A percentile compares a stretch with the other conserved stretches of the same genome.
Conservation (phyloP, 331 rosid genomes). For the Arachis monticola region DNA sequence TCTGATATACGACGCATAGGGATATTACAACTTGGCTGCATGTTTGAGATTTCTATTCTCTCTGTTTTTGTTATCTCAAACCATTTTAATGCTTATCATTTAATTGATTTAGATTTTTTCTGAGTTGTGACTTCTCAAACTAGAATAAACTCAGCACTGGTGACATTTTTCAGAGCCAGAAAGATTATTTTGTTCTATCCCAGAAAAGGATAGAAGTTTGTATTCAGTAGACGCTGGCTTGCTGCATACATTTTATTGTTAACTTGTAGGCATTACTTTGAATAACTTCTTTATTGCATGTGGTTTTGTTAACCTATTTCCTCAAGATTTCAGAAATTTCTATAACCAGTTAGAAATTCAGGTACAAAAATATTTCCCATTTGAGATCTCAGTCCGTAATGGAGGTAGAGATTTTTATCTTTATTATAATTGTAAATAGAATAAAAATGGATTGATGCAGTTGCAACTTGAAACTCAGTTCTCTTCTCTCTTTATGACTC, state of each 20-base stretch:
- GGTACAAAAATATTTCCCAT: too few relatives aligned
- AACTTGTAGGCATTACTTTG: slow-evolving; percentile 22
- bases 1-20: neutral
- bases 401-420: neutral
- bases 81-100: neutral
- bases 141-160: slow-evolving; percentile 12
- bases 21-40: neutral
- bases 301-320: slow-evolving; percentile 6
- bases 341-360: neutral
- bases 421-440: slow-evolving; percentile 5
- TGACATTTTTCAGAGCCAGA: slow-evolving; percentile 13
- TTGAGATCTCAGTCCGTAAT: too few relatives aligned
- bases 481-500: neutral
- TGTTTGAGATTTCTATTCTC: slow-evolving; percentile 14
- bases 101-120: neutral
- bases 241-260: slow-evolving; percentile 1
- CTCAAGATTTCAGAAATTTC: neutral
- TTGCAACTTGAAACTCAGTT: slow-evolving; percentile 1
- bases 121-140: slow-evolving; percentile 10
- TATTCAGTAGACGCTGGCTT: neutral
- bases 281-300: slow-evolving; percentile 21
- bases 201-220: neutral
- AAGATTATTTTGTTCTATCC: neutral
- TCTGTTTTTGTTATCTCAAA: neutral
- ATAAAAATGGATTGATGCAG: neutral